These are phyloP conservation scores for Pilatotrama ljubarskyi DNA, from an alignment of 768 basidiomycete genomes.

Conservation along the genomic window DNA sequence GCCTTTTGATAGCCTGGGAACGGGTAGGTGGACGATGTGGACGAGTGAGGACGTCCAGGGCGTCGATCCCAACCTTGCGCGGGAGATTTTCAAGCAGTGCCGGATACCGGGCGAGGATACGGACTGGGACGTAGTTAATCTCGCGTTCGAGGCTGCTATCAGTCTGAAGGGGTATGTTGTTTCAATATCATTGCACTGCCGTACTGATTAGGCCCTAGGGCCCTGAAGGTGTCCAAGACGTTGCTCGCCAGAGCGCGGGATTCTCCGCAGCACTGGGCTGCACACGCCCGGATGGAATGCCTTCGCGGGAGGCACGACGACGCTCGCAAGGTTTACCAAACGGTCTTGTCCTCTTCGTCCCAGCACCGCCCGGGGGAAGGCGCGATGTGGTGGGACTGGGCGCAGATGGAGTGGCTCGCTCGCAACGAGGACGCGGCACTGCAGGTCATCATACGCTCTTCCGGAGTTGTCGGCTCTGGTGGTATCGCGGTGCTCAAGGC, in stretches of 20 bases:
- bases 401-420: constrained; percentile 78
- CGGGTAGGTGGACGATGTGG: constrained; percentile 44
- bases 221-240: constrained; percentile 65
- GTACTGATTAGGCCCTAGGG: too few relatives aligned
- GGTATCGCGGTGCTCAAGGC: constrained; percentile 61
- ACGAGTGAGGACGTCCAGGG: constrained; percentile 47
- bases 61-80: constrained; percentile 51
- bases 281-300: constrained; percentile 74
- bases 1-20: constrained; percentile 52
- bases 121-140: constrained; percentile 63
- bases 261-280: constrained; percentile 67
- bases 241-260: constrained; percentile 57
- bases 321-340: constrained; percentile 77
- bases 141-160: constrained; percentile 67
- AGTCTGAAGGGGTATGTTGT: constrained; percentile 54
- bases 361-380: constrained; percentile 38
- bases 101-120: constrained; percentile 45
- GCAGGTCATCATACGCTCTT: constrained; percentile 54
- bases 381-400: constrained; percentile 80
- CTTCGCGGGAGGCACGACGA: constrained; percentile 63
- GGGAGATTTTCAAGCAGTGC: constrained; percentile 60
- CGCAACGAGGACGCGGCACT: constrained; percentile 51
- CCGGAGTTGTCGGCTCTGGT: constrained; percentile 50
- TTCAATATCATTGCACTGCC: background rate
- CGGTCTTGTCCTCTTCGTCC: constrained; percentile 52